Base-by-base conservation (phyloP, 345 rosid species). In the Eutrema japonicum region DNA sequence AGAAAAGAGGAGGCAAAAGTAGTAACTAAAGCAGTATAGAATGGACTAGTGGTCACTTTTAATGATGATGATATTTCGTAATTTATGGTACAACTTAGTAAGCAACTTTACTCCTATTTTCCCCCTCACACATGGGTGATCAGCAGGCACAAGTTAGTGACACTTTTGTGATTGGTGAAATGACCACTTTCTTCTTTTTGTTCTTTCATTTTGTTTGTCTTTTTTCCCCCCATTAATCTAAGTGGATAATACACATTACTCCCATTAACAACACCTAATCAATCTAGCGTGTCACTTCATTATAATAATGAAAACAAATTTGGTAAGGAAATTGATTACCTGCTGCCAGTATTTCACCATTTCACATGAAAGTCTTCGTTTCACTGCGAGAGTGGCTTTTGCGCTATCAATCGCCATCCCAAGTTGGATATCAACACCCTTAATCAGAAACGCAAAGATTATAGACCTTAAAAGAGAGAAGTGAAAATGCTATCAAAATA, bases 341-440 rank as follows among this genome's bases (percentile, higher is more conserved):
- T 96, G 99, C 85, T 92, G 97, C 99, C 98, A 96, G 73, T 89
- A 92, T 80, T 90, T 96, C 12, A 92, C 98, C 98, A 96, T 90
- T 89, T 96, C 99, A 79, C 99, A 96, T 64, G 98, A 96, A 83
- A 96, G 98, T 81, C 99, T 86, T 58, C 99, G 86, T 77, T 96
- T 96, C 80, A 96, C 99, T 64, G 99, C 98, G 58, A 96, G 91
- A 71, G 98, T 96, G 73, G 99, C 99, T 80, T 92, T 96, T 40
- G 98, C 77, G 79, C 94, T 92, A 83, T 90, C 98, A 51, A 96
- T 96, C 72, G 99, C 99, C 92, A 92, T 85, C 57, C 99, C 99
- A 26, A 96, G 97, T 79, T 96, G 99, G 81, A 96, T 87, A 79
- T 96, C 98, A 72, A 86, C 92, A 83, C 92, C 86, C 99, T 96